Conservation (phyloP, 331 rosid genomes). For the Quercus lobata region DNA sequence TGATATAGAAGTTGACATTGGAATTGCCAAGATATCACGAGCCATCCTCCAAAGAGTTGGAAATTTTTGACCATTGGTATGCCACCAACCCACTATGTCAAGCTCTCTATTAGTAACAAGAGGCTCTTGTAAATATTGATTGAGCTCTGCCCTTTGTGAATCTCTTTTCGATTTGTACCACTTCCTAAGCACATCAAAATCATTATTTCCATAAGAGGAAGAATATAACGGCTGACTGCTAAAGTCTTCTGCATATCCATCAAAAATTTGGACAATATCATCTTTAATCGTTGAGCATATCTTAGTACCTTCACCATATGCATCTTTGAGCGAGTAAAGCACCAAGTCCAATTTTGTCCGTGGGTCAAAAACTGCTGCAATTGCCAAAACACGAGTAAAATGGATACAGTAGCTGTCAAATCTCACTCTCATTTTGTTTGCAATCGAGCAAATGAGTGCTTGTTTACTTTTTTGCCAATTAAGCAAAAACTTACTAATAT, state of each 20-base stretch:
- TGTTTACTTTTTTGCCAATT: background rate
- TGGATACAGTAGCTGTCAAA: background rate
- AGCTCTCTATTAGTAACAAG: rapidly evolving
- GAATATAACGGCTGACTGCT: background rate
- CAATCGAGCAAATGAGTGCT: rapidly evolving
- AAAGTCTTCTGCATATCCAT: background rate
- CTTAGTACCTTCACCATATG: background rate
- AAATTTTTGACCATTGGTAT: background rate
- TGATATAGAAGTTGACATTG: no score
- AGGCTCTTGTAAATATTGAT: background rate
- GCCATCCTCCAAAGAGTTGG: background rate
- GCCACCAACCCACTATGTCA: background rate
- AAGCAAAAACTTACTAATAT: background rate
- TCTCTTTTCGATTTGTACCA: background rate
- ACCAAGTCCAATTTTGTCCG: background rate
- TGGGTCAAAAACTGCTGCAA: background rate
- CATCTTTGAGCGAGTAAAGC: rapidly evolving
- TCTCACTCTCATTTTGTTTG: background rate
- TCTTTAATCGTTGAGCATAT: rapidly evolving
- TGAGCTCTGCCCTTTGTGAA: background rate
- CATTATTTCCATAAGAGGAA: background rate
- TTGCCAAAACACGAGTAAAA: background rate
- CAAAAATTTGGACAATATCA: background rate
- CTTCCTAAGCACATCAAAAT: background rate
- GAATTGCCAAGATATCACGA: no score